Base-by-base conservation (phyloP, 306 rosid species). In the Begonia fuchsioides region DNA sequence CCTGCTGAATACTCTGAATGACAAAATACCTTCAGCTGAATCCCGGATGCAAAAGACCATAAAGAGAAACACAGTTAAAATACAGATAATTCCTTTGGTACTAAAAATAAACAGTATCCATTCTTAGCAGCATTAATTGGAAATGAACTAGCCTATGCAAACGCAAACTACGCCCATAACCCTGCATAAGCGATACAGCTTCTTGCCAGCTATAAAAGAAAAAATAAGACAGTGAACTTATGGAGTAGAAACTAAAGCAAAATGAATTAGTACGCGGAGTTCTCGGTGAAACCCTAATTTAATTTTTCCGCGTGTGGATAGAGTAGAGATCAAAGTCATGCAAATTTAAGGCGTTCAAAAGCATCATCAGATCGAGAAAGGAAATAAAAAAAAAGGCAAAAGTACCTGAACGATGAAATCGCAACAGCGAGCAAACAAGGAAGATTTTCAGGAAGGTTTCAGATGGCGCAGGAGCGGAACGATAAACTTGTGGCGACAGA, bases 401-500 rank as follows among this genome's bases (percentile, higher is more conserved):
- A 17, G 47, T 58, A 58, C 62, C 62, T 47, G 62, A 38, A 39
- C 39, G 49, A 47, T 11, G 50, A 2, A 46, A 46, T 3, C 0
- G 61, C 53, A 57, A 43, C 38, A 53, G 17, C 18, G 39, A 43
- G 17, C 16, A 3, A 41, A 43, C 17, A 47, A 51, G 38, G 47
- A 47, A 58, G 41, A 17, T 52, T 58, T 35, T 44, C 54, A 52
- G 35, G 62, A 57, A 57, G 39, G 49, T 13, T 58, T 10, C 6
- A 58, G 54, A 13, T 10, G 7, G 50, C 77, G 59, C 70, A 20
- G 32, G 32, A 0, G 32, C 3, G 52, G 32, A 2, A 20, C 5
- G 5, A 20, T 20, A 20, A 1, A 20, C 32, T 20, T 20, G 5
- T 6, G 32, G 32, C 32, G 32, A 20, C 32, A 20, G 32, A 20